Base-by-base conservation (phyloP, 345 rosid species). In the Eucalyptus regnans region DNA sequence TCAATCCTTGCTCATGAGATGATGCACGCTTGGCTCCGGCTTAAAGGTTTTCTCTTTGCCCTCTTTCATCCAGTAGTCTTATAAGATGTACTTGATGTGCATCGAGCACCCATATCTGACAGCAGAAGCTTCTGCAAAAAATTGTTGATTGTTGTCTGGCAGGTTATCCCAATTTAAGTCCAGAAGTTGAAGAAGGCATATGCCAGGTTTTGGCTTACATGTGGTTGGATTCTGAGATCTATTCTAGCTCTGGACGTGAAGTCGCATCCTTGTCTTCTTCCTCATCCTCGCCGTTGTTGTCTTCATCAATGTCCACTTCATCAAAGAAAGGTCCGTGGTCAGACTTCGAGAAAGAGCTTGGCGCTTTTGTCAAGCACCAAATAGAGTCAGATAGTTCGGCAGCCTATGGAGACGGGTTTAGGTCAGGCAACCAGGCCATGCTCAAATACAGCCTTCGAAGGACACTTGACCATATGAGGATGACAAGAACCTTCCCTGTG, bases 11-110 rank as follows among this genome's bases (percentile, higher is more conserved):
- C 98, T 91, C 99, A 98, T 91, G 99, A 98, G 92, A 95, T 98
- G 98, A 98, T 98, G 99, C 99, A 98, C 17, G 99, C 99, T 0
- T 97, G 99, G 99, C 99, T 98, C 92, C 95, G 99, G 87, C 97
- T 98, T 43, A 93, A 97, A 90, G 99, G 99, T 98, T 90, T 46
- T 86, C 79, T 18, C 27, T 62, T 50, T 68, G 29, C 80, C 85
- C 64, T 33, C 62, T 48, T 23, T 18, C 81, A 71, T 37, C 27
- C 25, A 37, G 81, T 71, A 71, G 46, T 37, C 44, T 71, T 71
- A 33, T 33, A 17, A 71, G 81, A 9, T 66, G 84, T 68, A 60
- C 31, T 27, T 87, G 41, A 64, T n/a, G 37, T 64, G 31, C 52
- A 41, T 87, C 6, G 4, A 71, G 46, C 7, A 37, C 46, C 37